Evolutionary conservation across 1,284 basidiomycete genomes (phyloP).

Genomic region (Pholiota adiposa): DNA sequence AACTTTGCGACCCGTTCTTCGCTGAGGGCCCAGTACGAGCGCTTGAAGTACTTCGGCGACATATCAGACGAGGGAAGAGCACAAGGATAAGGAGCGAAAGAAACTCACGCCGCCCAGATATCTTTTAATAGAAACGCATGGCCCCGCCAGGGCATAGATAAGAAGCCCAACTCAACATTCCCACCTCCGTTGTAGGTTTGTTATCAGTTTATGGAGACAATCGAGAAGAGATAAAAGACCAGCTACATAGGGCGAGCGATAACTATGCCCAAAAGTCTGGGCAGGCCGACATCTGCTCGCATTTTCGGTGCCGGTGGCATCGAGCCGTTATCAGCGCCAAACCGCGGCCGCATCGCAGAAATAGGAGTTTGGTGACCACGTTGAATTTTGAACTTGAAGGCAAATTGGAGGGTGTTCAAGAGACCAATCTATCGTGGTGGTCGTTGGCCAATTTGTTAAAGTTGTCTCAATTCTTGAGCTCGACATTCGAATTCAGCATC

Average conservation of each 20-base stretch:
- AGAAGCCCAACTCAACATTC: conserved; percentile 7
- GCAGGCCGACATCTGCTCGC: not conserved
- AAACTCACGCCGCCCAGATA: not conserved
- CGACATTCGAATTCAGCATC: too few relatives aligned
- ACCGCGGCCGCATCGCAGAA: not conserved
- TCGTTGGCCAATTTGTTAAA: too few relatives aligned
- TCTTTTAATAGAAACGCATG: conserved; percentile 6
- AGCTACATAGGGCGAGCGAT: not conserved
- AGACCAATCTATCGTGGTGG: too few relatives aligned
- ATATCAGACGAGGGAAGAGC: not conserved
- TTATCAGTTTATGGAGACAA: not conserved
- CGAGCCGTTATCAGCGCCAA: not conserved
- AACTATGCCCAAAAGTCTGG: not conserved
- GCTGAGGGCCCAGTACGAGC: conserved; percentile 11
- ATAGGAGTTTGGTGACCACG: not conserved
- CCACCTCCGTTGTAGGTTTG: not conserved
- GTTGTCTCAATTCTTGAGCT: too few relatives aligned
- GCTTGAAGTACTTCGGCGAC: conserved; percentile 2
- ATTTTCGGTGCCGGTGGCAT: not conserved
- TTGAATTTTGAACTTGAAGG: too few relatives aligned
- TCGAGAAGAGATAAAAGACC: not conserved
- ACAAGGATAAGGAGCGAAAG: conserved; percentile 1
- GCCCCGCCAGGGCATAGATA: conserved; percentile 5
- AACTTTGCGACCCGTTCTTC: conserved; percentile 23
- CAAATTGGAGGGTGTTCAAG: too few relatives aligned